Conservation (phyloP, 257 asterid species). For the Cinchona pubescens region DNA sequence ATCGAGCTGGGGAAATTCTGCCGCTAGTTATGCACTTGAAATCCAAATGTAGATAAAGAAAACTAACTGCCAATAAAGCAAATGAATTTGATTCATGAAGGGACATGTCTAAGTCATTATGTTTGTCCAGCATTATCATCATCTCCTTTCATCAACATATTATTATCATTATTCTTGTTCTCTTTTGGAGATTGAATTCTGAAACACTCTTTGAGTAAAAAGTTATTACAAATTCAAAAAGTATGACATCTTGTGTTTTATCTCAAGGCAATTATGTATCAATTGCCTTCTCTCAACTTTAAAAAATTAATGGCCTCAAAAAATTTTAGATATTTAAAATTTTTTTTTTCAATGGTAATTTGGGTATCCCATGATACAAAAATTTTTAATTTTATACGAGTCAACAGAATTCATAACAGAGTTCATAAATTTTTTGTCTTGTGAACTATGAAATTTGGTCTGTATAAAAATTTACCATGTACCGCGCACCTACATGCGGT, state of each 20-base stretch:
- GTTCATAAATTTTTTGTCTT: no score
- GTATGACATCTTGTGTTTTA: background rate
- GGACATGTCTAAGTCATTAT: conserved; percentile 27
- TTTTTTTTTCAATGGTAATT: no score
- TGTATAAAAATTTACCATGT: no score
- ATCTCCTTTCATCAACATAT: conserved; percentile 42
- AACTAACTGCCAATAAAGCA: conserved; percentile 10
- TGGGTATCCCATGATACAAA: no score
- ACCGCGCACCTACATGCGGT: no score
- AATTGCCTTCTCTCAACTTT: background rate
- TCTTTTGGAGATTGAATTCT: conserved; percentile 28
- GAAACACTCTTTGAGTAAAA: conserved; percentile 21
- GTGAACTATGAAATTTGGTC: no score
- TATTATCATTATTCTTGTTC: conserved; percentile 28
- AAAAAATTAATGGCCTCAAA: background rate
- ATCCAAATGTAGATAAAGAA: background rate
- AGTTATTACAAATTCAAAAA: conserved; percentile 15
- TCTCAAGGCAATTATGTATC: background rate
- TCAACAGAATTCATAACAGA: no score
- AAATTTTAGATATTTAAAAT: background rate
- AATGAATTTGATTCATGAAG: conserved; percentile 17
- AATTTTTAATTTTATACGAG: no score
- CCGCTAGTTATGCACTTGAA: conserved; percentile 6
- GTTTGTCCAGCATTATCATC: conserved; percentile 30
- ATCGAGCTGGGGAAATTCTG: conserved; percentile 6